Evolutionary conservation across 1,139 yeast genomes (phyloP).

Genomic region (Sugiyamaella grinbergsii): DNA sequence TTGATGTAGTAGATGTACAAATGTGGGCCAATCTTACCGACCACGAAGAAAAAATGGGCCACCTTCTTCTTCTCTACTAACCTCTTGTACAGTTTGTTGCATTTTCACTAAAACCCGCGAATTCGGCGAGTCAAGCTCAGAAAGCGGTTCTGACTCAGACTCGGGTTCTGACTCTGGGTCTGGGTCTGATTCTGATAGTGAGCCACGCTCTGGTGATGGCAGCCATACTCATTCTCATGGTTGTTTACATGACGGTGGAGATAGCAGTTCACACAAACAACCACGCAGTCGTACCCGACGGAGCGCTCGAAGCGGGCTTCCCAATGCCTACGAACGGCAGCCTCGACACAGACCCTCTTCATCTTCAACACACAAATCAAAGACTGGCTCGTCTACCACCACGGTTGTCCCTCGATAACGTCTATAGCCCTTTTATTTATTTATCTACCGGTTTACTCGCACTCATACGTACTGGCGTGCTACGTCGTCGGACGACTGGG

Average conservation of each 20-base stretch:
- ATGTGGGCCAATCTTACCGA: too few species aligned
- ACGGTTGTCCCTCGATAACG: constrained; percentile 8
- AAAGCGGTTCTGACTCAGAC: constrained; percentile 45
- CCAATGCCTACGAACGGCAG: constrained; percentile 45
- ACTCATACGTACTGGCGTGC: neutral
- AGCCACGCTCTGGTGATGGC: constrained; percentile 22
- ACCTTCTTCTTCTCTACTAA: constrained; percentile 1
- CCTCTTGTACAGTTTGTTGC: constrained; percentile 69
- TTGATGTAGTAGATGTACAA: too few species aligned
- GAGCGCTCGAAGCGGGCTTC: constrained; percentile 28
- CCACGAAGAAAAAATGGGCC: too few species aligned
- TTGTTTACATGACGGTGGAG: constrained; percentile 11
- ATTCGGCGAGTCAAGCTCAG: constrained; percentile 62
- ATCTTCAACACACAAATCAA: neutral
- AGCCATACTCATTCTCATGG: constrained; percentile 1
- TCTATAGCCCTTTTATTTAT: neutral
- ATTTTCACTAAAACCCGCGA: constrained; percentile 84
- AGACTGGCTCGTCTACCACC: constrained; percentile 7
- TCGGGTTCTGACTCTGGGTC: constrained; percentile 42
- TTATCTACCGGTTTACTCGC: neutral
- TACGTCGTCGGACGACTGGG: neutral
- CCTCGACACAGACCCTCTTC: constrained; percentile 21
- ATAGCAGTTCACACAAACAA: constrained; percentile 4
- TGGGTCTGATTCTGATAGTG: constrained; percentile 22
- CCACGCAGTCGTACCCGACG: constrained; percentile 24